Evolutionary conservation across 2,329 filamentous ascomycete genomes (phyloP), one percentile per base, ranked within the genome.

Genomic region (Neofusicoccum sp.): DNA sequence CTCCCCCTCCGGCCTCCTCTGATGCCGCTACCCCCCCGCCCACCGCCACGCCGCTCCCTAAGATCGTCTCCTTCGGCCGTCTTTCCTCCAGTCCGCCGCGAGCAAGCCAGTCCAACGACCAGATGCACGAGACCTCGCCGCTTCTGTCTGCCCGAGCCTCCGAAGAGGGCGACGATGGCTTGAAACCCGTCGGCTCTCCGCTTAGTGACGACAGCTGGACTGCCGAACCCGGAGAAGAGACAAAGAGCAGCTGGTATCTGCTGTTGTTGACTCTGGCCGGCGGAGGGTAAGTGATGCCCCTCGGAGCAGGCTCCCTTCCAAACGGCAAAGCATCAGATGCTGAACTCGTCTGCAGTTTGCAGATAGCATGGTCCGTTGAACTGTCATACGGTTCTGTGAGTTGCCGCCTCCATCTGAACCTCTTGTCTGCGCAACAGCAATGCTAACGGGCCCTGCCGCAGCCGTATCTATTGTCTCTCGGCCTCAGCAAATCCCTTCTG

Each of bases 281-380:
- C 66, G 91, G 91, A 63, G 93, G 85, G 79, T 82, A 68, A 71
- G 78, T 73, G 36, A 28, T 16, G 16, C 1, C 28, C n/a, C 24
- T 12, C 4, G 31, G 4, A 20, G 14, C 40, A 26, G 30, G 34
- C 3, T 24, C 40, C n/a, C 12, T 16, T 11, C n/a, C 34, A 31
- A 24, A 30, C 12, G 44, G 26, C 45, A 49, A 34, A 14, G 31
- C 3, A 8, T 33, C 34, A 33, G 26, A 43, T 49, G 47, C 57
- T 60, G 12, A 51, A 3, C 38, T 20, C 11, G 16, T n/a, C 41
- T 59, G n/a, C 65, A 83, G 91, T 26, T 80, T 98, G 64, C 93
- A 98, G 77, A 89, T 98, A 67, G 92, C 93, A 30, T 98, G 93
- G 93, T 93, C 93, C 1, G 92, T 96, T 43, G 93, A 98, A 75